Evolutionary conservation across 306 rosid species (phyloP).

Genomic region (Rosa chinensis): DNA sequence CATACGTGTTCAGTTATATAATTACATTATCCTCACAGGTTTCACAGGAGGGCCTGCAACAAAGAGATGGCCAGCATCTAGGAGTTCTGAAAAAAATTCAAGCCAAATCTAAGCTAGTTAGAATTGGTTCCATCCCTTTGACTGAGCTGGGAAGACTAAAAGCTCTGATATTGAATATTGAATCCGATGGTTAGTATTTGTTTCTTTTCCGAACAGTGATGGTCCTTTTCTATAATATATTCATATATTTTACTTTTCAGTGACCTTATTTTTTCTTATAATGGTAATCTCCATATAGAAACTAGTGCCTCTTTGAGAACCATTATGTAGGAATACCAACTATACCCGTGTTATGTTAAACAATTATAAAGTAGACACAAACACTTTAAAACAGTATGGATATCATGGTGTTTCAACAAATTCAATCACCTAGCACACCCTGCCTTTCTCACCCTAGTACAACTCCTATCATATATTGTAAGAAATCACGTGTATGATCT

Average conservation of each 20-base stretch:
- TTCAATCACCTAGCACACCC: neutral
- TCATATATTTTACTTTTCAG: neutral
- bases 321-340: neutral
- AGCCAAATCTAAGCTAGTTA: constrained; percentile 67
- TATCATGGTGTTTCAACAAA: neutral
- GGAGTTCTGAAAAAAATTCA: constrained; percentile 61
- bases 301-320: neutral
- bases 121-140: constrained; percentile 59
- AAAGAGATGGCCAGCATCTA: constrained; percentile 30
- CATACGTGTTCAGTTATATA: constrained; percentile 1
- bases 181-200: constrained; percentile 43
- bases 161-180: constrained; percentile 57
- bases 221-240: too few species aligned
- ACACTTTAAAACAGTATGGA: neutral
- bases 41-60: constrained; percentile 52
- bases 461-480: neutral
- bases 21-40: constrained; percentile 42
- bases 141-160: constrained; percentile 77
- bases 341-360: neutral
- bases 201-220: too few species aligned
- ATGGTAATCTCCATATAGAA: constrained; percentile 9
- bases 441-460: neutral
- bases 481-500: neutral
- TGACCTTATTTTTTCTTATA: constrained; percentile 23
- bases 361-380: neutral